These are phyloP conservation scores for Ganoderma meredithae DNA, from an alignment of 1,284 basidiomycete species.

Conservation along the genomic window DNA sequence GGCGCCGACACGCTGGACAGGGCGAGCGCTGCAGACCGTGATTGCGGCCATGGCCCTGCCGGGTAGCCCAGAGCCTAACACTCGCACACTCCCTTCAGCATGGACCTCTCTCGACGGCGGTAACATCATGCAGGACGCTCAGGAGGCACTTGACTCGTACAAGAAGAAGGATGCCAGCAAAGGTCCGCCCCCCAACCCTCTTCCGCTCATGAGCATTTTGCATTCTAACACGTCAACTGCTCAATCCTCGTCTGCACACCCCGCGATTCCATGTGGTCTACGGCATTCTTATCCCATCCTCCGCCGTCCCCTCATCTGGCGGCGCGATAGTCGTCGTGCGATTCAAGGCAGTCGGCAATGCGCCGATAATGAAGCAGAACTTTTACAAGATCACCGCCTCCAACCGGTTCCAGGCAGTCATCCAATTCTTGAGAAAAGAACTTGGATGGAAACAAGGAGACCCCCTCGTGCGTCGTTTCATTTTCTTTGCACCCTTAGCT, in stretches of 20 bases:
- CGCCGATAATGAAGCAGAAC: slow-evolving; percentile 98
- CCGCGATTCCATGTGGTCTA: background rate
- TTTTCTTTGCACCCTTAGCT: slow-evolving; percentile 21
- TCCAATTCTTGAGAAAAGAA: slow-evolving; percentile 92
- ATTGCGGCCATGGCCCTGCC: slow-evolving; percentile 28
- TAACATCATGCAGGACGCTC: slow-evolving; percentile 58
- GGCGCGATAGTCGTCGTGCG: slow-evolving; percentile 84
- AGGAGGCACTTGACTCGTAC: slow-evolving; percentile 82
- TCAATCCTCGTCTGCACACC: background rate
- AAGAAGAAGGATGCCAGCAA: slow-evolving; percentile 86
- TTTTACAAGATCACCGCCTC: slow-evolving; percentile 97
- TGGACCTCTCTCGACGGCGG: slow-evolving; percentile 53
- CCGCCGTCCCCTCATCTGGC: background rate
- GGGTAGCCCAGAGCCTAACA: slow-evolving; percentile 51
- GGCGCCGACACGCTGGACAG: background rate
- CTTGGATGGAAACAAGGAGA: slow-evolving; percentile 90
- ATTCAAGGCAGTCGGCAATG: slow-evolving; percentile 98
- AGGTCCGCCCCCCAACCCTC: slow-evolving; percentile 54
- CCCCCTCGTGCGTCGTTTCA: slow-evolving; percentile 74
- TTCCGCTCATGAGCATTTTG: background rate
- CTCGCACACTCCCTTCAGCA: slow-evolving; percentile 47
- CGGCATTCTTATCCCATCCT: background rate
- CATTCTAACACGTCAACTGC: background rate
- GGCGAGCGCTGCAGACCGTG: background rate
- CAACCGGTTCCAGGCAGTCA: slow-evolving; percentile 95